These are phyloP conservation scores for Ustilaginoidea virens DNA, from an alignment of 2,329 filamentous ascomycete species.

Conservation along the genomic window DNA sequence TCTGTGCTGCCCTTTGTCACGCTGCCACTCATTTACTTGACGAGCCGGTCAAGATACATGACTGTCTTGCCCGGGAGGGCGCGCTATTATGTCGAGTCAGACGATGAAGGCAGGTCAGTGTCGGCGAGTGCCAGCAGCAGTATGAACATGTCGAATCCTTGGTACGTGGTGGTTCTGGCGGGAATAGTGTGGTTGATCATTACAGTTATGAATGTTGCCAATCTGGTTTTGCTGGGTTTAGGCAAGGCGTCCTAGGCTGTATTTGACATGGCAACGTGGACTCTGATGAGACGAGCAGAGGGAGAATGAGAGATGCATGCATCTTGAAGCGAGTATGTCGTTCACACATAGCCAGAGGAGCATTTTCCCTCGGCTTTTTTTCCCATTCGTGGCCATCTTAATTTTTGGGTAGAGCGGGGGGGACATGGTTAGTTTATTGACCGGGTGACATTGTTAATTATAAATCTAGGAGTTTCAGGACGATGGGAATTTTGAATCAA, in stretches of 20 bases:
- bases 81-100: constrained; percentile 15
- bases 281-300: too few relatives aligned
- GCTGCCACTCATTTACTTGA: constrained; percentile 75
- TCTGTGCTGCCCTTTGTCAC: constrained; percentile 71
- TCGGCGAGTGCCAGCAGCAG: constrained; percentile 4
- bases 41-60: constrained; percentile 67
- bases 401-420: too few relatives aligned
- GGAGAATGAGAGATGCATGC: too few relatives aligned
- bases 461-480: too few relatives aligned
- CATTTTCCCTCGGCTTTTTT: too few relatives aligned
- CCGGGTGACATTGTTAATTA: too few relatives aligned
- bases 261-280: too few relatives aligned
- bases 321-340: too few relatives aligned
- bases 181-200: constrained; percentile 58
- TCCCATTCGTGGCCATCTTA: too few relatives aligned
- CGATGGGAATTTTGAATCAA: too few relatives aligned
- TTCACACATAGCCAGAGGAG: too few relatives aligned
- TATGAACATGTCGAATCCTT: constrained; percentile 57
- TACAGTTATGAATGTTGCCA: constrained; percentile 63
- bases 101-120: constrained; percentile 7
- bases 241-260: constrained; percentile 7
- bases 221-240: constrained; percentile 47
- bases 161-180: constrained; percentile 40
- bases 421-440: too few relatives aligned
- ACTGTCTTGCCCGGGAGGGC: constrained; percentile 39